These are phyloP conservation scores for Blumeria graminis DNA, from an alignment of 2,329 filamentous ascomycete species.

Conservation along the genomic window DNA sequence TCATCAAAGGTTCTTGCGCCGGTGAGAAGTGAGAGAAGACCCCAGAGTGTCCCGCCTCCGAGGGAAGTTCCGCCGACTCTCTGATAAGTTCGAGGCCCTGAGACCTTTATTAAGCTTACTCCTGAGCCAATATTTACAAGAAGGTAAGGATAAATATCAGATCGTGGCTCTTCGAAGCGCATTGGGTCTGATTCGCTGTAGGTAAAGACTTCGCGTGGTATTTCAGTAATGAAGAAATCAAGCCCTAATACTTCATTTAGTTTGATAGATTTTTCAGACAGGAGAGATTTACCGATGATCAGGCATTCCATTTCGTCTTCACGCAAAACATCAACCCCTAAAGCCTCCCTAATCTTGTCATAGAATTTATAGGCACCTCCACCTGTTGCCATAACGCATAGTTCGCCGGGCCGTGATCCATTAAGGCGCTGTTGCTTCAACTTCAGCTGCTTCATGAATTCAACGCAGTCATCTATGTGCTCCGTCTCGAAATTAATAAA, in stretches of 20 bases:
- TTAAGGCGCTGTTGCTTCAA: constrained; percentile 56
- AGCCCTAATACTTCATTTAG: constrained; percentile 31
- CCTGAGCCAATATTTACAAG: constrained; percentile 96
- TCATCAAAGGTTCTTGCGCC: constrained; percentile 93
- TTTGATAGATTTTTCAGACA: background rate
- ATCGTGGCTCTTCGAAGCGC: constrained; percentile 54
- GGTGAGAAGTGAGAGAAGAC: constrained; percentile 70
- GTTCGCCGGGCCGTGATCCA: constrained; percentile 42
- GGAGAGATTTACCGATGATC: constrained; percentile 48
- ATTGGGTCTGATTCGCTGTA: constrained; percentile 82
- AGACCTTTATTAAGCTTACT: constrained; percentile 93
- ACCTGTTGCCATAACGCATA: constrained; percentile 88
- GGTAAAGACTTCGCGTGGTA: constrained; percentile 88
- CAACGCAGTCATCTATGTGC: constrained; percentile 75
- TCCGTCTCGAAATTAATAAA: constrained; percentile 95
- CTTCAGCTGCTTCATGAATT: constrained; percentile 72
- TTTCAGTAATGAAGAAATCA: constrained; percentile 97
- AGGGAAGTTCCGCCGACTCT: constrained; percentile 88
- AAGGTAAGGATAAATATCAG: constrained; percentile 87
- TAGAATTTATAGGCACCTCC: constrained; percentile 95
- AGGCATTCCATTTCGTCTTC: constrained; percentile 99
- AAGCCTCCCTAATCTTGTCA: constrained; percentile 58
- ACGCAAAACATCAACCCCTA: constrained; percentile 69
- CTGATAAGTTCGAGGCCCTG: constrained; percentile 62
- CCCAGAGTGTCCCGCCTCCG: constrained; percentile 94